Evolutionary conservation across 345 rosid genomes (phyloP), one percentile per base, ranked within the genome.

Genomic region (Moringa oleifera): DNA sequence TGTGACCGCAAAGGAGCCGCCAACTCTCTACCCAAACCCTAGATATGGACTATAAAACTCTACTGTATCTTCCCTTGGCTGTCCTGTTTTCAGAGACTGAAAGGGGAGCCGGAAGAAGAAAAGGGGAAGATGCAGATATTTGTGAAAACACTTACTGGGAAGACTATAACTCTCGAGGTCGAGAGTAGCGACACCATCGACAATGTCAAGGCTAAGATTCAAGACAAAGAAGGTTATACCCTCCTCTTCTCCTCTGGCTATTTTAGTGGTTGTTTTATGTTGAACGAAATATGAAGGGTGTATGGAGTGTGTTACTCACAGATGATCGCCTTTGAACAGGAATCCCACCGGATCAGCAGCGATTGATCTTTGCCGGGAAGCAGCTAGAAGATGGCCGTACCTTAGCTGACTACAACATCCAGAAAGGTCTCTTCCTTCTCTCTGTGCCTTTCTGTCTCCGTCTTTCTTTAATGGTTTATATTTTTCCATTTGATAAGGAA

Each of bases 351-450:
- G 97, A 90, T 25, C 97, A 90, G 79, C 97, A 90, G 77, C 68
- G 97, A 21, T 74, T 90, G 63, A 90, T 90, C 71, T 90, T 90
- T 64, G 97, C 97, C 21, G 97, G 95, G 0, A 90, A 90, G 73
- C 97, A 90, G 79, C 97, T 90, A 46, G 97, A 90, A 55, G 97
- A 90, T 73, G 97, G 97, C 52, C 84, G 97, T 37, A 90, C 97
- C 53, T 80, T 90, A 50, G 97, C 97, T 23, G 95, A 90, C 53
- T 90, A 90, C 83, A 90, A 87, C 63, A 90, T 90, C 55, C 97
- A 90, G 76, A 90, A 90, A 76, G 96, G 96, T 82, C 17, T 8
- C 18, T 41, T 15, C 45, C 20, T 55, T 33, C 37, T 33, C 5
- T 33, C 37, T 33, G n/a, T n/a, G n/a, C n/a, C 33, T 15, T 41